phyloP scores from a whole-genome alignment of 2,329 filamentous ascomycete species.

The Xylariales sp. region DNA sequence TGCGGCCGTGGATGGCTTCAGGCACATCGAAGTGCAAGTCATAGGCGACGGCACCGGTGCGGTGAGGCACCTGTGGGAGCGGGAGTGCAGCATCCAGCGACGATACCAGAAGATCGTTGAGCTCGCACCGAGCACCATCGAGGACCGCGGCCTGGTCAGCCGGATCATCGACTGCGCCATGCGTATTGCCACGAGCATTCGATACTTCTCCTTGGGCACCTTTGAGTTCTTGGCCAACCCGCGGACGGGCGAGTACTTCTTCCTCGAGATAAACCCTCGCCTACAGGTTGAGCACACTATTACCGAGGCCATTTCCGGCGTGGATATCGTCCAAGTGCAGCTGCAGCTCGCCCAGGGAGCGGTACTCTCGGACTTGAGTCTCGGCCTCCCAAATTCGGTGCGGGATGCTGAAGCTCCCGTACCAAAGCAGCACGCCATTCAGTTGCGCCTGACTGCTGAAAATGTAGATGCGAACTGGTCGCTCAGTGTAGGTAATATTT shows the following conservation, averaged over 20 bases:
- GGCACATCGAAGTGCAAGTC: slow-evolving; percentile 59
- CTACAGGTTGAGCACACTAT: slow-evolving; percentile 61
- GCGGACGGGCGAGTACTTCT: slow-evolving; percentile 44
- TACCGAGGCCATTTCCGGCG: slow-evolving; percentile 48
- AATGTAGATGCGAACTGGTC: slow-evolving; percentile 48
- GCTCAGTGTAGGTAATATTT: slow-evolving; percentile 56
- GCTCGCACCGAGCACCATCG: slow-evolving; percentile 47
- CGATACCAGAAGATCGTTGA: slow-evolving; percentile 61
- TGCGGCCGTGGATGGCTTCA: slow-evolving; percentile 55
- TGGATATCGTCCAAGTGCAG: slow-evolving; percentile 52
- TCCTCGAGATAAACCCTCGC: slow-evolving; percentile 57
- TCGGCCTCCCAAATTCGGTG: slow-evolving; percentile 26
- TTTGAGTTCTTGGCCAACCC: slow-evolving; percentile 60
- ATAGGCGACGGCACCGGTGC: slow-evolving; percentile 58
- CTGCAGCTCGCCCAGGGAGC: slow-evolving; percentile 49
- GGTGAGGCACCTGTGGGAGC: slow-evolving; percentile 57
- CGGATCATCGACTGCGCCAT: slow-evolving; percentile 50
- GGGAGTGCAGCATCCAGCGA: slow-evolving; percentile 65
- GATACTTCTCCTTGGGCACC: slow-evolving; percentile 56
- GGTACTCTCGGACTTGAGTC: slow-evolving; percentile 29
- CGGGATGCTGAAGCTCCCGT: slow-evolving; percentile 11
- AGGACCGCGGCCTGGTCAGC: slow-evolving; percentile 37
- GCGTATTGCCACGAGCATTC: slow-evolving; percentile 43
- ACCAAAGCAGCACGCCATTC: slow-evolving; percentile 43
- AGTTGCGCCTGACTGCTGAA: slow-evolving; percentile 55